Conservation (phyloP, 169 alveolate species). For the Cystoisospora suis region DNA sequence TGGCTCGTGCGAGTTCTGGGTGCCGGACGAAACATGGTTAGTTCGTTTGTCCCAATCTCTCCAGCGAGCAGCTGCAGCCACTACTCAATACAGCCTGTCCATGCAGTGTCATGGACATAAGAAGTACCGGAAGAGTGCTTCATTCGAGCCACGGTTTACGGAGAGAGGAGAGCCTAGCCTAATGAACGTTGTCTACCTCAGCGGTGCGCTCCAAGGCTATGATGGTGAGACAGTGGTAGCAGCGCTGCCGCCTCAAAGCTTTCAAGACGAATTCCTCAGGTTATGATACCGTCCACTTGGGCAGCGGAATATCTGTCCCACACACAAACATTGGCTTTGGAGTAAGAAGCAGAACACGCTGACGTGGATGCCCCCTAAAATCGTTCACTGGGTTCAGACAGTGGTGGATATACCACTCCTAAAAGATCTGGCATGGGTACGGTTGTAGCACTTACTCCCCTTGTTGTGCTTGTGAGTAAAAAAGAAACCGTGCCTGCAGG, state of each 20-base stretch:
- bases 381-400: conserved; percentile 38
- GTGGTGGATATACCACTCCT: conserved; percentile 66
- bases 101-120: conserved; percentile 60
- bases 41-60: not conserved
- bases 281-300: conserved; percentile 58
- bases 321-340: conserved; percentile 67
- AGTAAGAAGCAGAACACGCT: conserved; percentile 5
- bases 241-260: not conserved
- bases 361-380: not conserved
- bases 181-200: conserved; percentile 64
- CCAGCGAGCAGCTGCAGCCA: too few relatives aligned
- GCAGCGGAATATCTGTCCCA: conserved; percentile 63
- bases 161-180: conserved; percentile 51
- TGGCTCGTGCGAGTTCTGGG: conserved; percentile 72
- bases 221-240: conserved; percentile 41
- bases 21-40: conserved; percentile 68
- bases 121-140: conserved; percentile 52
- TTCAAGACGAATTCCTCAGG: not conserved
- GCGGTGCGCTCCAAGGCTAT: conserved; percentile 66
- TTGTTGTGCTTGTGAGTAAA: not conserved
- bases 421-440: conserved; percentile 60
- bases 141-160: conserved; percentile 43
- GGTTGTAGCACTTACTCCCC: not conserved
- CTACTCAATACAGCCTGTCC: not conserved
- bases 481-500: conserved; percentile 30